Base-by-base conservation (phyloP, 768 basidiomycete species). In the Sporobolomyces roseus region DNA sequence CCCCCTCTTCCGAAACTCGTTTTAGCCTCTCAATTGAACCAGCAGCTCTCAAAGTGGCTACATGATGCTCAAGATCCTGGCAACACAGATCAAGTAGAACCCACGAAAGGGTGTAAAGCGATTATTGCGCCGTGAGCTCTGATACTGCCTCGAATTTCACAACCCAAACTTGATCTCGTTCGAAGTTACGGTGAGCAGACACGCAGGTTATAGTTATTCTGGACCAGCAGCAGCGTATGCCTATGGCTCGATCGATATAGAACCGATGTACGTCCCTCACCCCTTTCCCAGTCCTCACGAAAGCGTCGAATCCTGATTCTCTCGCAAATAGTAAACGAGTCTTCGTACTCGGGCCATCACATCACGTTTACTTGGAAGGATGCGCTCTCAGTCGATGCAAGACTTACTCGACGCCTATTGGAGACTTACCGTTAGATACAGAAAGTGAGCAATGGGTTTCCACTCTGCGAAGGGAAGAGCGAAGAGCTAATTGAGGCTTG, bases 161-260 rank as follows among this genome's bases (percentile, higher is more conserved):
- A 41, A 30, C 36, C 6, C 23, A 21, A 14, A 46, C 13, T 14
- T 14, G 45, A 36, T 4, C 30, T 29, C 27, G 33, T 14, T 12
- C 25, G 4, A 17, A 10, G 30, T 3, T 6, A 29, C 77, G 45
- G 13, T 46, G n/a, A n/a, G n/a, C n/a, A 97, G 93, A 14, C 96
- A 99, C 78, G 96, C 96, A 3, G 96, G 96, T 8, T 97, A 93
- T 80, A 84, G 86, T 7, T 98, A 96, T 79, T 96, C 93, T 61
- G 96, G 96, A 27, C 87, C 86, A 7, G 83, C 93, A 1, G 94
- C 96, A 3, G 94, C 92, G 3, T 98, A 92, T 91, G 94, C 94
- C 0, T 99, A 98, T 81, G 88, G 86, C 78, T 85, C 85, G 75
- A 88, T 98, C 68, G 88, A 94, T 75, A 86, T 85, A 0, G 82